A percentile compares a stretch with the other conserved stretches of the same genome.
These are phyloP conservation scores for Leishmania amazonensis DNA, from an alignment of 208 protist genomes.

Conservation along the genomic window DNA sequence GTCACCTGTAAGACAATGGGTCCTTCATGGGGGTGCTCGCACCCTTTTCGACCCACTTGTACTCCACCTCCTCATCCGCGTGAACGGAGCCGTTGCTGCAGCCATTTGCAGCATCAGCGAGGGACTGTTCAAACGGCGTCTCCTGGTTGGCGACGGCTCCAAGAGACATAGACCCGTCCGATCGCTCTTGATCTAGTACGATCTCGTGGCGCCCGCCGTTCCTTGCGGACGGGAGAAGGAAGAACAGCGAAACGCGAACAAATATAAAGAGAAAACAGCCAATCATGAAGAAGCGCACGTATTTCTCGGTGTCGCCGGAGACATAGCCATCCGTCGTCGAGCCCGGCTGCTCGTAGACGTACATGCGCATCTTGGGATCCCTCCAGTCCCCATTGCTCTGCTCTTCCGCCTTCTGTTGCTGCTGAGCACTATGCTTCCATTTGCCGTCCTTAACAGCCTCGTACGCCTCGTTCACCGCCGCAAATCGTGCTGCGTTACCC, in stretches of 20 bases:
- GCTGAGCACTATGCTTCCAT: constrained; percentile 31
- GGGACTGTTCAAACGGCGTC: background rate
- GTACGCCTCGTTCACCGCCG: constrained; percentile 85
- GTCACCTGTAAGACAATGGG: constrained; percentile 16
- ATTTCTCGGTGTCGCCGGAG: constrained; percentile 46
- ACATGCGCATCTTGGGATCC: constrained; percentile 66
- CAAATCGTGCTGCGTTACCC: constrained; percentile 67
- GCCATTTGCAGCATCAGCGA: too few species aligned
- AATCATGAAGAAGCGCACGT: constrained; percentile 55
- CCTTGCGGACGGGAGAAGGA: constrained; percentile 11
- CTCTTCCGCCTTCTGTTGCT: background rate
- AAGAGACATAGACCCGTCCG: background rate
- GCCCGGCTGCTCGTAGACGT: constrained; percentile 82
- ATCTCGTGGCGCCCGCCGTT: background rate
- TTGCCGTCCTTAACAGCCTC: constrained; percentile 68
- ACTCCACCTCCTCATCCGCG: constrained; percentile 28
- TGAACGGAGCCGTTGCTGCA: constrained; percentile 27
- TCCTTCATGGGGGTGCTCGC: constrained; percentile 14
- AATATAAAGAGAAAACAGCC: constrained; percentile 64
- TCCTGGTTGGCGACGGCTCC: background rate
- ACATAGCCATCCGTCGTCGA: constrained; percentile 82
- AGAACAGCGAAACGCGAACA: constrained; percentile 53
- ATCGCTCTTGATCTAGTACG: background rate
- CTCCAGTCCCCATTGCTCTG: constrained; percentile 35
- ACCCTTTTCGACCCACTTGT: constrained; percentile 10